phyloP scores from a whole-genome alignment of 257 asterid species.

The Voacanga thouarsii region DNA sequence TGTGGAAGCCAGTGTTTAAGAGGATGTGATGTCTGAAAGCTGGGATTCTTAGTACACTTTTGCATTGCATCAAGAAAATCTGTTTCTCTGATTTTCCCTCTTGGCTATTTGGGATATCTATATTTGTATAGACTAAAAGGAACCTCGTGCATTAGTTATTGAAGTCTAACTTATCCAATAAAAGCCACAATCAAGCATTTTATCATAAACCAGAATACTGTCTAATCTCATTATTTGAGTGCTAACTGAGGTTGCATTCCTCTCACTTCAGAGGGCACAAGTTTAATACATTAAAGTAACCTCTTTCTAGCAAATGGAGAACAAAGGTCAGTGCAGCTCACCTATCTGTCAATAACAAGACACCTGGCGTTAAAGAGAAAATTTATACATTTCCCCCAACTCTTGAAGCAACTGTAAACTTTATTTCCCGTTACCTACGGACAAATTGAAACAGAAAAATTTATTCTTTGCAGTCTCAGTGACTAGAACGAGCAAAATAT shows the following conservation, averaged over 20 bases:
- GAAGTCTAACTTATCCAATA: no score
- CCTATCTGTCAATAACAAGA: neutral
- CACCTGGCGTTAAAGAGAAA: neutral
- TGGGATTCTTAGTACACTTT: no score
- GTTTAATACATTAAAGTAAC: neutral
- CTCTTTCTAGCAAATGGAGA: neutral
- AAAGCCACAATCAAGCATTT: no score
- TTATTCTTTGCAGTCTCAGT: neutral
- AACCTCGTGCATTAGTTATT: no score
- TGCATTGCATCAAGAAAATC: no score
- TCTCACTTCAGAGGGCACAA: neutral
- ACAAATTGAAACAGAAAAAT: neutral
- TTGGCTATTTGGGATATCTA: no score
- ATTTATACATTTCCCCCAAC: neutral
- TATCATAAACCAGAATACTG: neutral
- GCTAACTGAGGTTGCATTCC: neutral
- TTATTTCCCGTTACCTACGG: neutral
- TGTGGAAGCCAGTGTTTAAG: neutral
- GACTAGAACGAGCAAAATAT: neutral
- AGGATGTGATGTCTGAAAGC: no score
- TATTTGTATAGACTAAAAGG: no score
- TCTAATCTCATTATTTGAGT: neutral
- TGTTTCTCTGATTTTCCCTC: no score
- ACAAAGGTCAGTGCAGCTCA: neutral
- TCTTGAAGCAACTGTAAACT: neutral